Evolutionary conservation across 495 filamentous ascomycete species (phyloP), one percentile per base, ranked within the genome.

Genomic region (Trypethelium eluteriae): DNA sequence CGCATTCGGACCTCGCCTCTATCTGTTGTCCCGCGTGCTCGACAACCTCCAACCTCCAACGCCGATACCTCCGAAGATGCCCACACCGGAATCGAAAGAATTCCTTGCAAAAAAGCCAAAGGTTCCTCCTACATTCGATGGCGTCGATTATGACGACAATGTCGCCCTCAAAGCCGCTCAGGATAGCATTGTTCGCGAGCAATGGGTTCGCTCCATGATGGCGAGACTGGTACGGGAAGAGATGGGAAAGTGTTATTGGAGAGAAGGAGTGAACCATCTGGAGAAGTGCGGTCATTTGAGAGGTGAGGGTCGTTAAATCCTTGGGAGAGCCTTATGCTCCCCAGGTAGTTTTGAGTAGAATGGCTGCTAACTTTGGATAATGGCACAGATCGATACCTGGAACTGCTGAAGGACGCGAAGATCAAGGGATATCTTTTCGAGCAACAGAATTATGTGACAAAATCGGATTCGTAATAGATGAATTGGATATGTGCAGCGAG

Each of bases 191-290:
- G 86, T 98, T 72, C 86, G 92, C 49, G 94, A 98, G 79, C 94
- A 98, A 80, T 98, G 95, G 95, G 92, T 98, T 38, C 86, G 86
- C 76, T 88, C 86, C 71, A 98, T 98, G 94, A 98, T 97, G 94
- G 90, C 91, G 25, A 82, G 94, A 67, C 80, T 98, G 63, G 90
- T 98, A 41, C 83, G 92, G 47, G 91, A 98, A 79, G 95, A 98
- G 81, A 77, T 98, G 79, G 86, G 90, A 72, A 96, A 96, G 82
- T 98, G 94, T 79, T 98, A 98, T 82, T 84, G 85, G 73, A 83
- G 88, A 66, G 93, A 98, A 79, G 94, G 94, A 3, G 90, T 96
- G 66, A 98, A 98, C 78, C 94, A 98, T 78, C 77, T 98, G 71
- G 93, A 96, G 85, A 98, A 97, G 81, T 98, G 94, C 78, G 92